Conservation (phyloP, 2,329 filamentous ascomycete genomes). For the Blastomyces percursus region DNA sequence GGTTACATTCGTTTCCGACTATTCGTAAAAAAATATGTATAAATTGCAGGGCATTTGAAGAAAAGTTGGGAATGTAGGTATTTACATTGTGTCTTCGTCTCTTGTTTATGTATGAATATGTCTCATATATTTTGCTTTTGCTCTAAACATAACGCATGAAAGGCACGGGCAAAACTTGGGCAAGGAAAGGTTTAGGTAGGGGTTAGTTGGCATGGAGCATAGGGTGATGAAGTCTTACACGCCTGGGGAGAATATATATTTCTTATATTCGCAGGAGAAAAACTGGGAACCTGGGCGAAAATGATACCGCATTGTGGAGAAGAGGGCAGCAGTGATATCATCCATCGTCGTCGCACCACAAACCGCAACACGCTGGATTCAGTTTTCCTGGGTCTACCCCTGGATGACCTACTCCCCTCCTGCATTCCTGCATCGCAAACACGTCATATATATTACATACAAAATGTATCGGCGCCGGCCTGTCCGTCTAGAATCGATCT, state of each 20-base stretch:
- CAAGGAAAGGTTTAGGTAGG: background rate
- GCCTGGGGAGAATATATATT: background rate
- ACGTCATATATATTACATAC: background rate
- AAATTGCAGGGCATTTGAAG: background rate
- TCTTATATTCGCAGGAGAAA: background rate
- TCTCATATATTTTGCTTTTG: background rate
- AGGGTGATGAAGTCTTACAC: background rate
- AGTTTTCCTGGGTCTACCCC: background rate
- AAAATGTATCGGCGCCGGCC: background rate
- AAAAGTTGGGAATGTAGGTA: background rate
- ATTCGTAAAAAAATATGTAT: background rate
- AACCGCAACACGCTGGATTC: background rate
- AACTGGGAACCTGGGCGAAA: background rate
- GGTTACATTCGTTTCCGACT: background rate
- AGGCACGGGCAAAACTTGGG: background rate
- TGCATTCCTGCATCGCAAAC: background rate
- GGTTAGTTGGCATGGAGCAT: background rate
- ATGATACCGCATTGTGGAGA: background rate
- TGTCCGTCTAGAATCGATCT: background rate
- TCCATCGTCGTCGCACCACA: background rate
- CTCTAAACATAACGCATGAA: background rate
- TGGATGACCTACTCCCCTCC: background rate
- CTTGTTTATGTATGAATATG: slow-evolving; percentile 4
- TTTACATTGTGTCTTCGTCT: background rate
- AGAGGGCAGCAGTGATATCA: background rate